Base-by-base conservation (phyloP, 441 rosid species). In the Melianthus villosus region DNA sequence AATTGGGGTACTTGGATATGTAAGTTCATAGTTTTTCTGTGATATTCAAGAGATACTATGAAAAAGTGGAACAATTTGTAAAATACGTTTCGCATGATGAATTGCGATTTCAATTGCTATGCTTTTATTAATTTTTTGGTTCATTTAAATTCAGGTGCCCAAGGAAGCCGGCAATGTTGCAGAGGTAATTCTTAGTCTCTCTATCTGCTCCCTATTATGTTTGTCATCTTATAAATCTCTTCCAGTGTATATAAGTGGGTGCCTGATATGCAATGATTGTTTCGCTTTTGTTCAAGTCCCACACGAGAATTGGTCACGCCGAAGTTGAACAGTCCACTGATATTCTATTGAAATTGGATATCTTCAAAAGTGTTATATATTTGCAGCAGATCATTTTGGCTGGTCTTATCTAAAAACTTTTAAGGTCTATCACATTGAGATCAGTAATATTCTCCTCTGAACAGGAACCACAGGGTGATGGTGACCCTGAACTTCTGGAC, bases 401-500 rank as follows among this genome's bases (percentile, higher is more conserved):
- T n/a, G n/a, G n/a, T n/a, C n/a, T n/a, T n/a, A n/a, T n/a, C n/a
- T n/a, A n/a, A n/a, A n/a, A n/a, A n/a, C n/a, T n/a, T n/a, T n/a
- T n/a, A n/a, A n/a, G n/a, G n/a, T n/a, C n/a, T n/a, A n/a, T n/a
- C n/a, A n/a, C n/a, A n/a, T n/a, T n/a, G n/a, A n/a, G n/a, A n/a
- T n/a, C n/a, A n/a, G n/a, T n/a, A n/a, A n/a, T n/a, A n/a, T 35
- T 34, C 34, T 32, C 22, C 33, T 38, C 33, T 53, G 32, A 47
- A 18, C 43, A 81, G 98, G 94, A 53, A 38, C 54, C 67, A 38
- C 44, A 51, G 48, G 35, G 48, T 8, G 85, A 73, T 54, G 86
- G 75, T 42, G 94, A 89, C 55, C 80, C 92, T 12, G 96, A 84
- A 52, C 93, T 89, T 33, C 56, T 89, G 17, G 81, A 84, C 3